Evolutionary conservation across 2,329 filamentous ascomycete genomes (phyloP), one percentile per base, ranked within the genome.

Genomic region (Fragosphaeria purpurea): DNA sequence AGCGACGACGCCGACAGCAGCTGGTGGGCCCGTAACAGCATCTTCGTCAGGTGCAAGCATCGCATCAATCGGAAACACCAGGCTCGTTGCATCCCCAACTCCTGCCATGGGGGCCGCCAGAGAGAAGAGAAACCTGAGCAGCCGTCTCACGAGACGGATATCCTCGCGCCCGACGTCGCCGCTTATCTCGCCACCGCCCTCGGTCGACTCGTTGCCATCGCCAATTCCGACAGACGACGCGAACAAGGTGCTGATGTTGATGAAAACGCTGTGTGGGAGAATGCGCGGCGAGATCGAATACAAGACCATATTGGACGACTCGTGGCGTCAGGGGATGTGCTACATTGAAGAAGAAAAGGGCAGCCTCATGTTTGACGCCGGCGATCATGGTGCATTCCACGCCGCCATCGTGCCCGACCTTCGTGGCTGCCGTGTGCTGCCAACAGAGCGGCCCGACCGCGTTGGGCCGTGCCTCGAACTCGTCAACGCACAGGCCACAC

Each of bases 271-370:
- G 6, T 85, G 83, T 60, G 87, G 88, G 33, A 78, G 82, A 57
- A 93, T 91, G 86, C 82, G 82, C 59, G 87, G 87, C 50, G 81
- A 84, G 57, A 73, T 89, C 34, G 83, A 87, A 56, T 91, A 87
- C 62, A 80, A 85, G 58, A 73, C 73, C 42, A 79, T 80, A 39
- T 71, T 74, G 11, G 70, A 71, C 31, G 79, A 75, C 12, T 71
- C 75, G 1, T 93, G 87, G 87, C 74, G 76, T 51, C 66, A 73
- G 37, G 86, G 86, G n/a, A 78, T 84, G 55, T 86, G 83, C 62
- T 88, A 83, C 61, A 87, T 93, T 55, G 83, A 90, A 54, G 84
- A 88, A 52, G 83, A 87, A 44, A 79, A 77, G 52, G 86, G 85
- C 3, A 82, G 80, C 57, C 68, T 93, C 55, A 82, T 90, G 70